Conservation (phyloP, 768 basidiomycete genomes). For the Hygrocybe coccinea region DNA sequence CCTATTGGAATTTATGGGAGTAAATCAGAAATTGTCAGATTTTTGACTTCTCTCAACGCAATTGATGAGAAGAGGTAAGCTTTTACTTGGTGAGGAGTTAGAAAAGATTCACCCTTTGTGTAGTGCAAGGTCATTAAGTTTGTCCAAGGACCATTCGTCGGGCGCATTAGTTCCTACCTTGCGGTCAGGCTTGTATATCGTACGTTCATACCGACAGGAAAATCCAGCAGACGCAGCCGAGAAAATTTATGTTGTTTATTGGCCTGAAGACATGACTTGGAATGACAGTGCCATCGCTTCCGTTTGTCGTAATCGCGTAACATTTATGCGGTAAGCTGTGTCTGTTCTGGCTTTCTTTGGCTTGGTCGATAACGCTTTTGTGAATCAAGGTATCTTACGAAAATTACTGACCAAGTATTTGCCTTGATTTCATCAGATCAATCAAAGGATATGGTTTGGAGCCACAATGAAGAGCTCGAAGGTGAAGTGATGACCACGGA, state of each 20-base stretch:
- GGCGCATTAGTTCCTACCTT: constrained; percentile 32
- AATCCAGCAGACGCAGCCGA: constrained; percentile 16
- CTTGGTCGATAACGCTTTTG: constrained; percentile 21
- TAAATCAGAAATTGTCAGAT: constrained; percentile 44
- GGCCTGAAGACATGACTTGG: constrained; percentile 62
- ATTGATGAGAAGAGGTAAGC: constrained; percentile 41
- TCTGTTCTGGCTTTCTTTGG: background rate
- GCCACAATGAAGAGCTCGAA: constrained; percentile 23
- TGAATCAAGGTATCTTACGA: constrained; percentile 55
- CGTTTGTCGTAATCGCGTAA: constrained; percentile 48
- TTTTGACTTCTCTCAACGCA: constrained; percentile 34
- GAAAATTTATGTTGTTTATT: constrained; percentile 51
- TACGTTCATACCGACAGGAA: constrained; percentile 16
- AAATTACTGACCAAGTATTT: constrained; percentile 52
- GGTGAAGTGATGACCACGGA: constrained; percentile 28
- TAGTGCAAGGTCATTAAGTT: constrained; percentile 25
- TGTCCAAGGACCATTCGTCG: constrained; percentile 15
- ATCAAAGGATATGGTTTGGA: constrained; percentile 42
- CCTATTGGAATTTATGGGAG: constrained; percentile 58
- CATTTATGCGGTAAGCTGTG: constrained; percentile 60
- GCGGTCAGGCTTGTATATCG: constrained; percentile 49
- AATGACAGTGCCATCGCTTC: constrained; percentile 42
- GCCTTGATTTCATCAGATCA: constrained; percentile 49
- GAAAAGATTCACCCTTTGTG: constrained; percentile 38
- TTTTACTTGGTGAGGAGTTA: constrained; percentile 25